Conservation (phyloP, 2,329 filamentous ascomycete species). For the Penicillium palitans region DNA sequence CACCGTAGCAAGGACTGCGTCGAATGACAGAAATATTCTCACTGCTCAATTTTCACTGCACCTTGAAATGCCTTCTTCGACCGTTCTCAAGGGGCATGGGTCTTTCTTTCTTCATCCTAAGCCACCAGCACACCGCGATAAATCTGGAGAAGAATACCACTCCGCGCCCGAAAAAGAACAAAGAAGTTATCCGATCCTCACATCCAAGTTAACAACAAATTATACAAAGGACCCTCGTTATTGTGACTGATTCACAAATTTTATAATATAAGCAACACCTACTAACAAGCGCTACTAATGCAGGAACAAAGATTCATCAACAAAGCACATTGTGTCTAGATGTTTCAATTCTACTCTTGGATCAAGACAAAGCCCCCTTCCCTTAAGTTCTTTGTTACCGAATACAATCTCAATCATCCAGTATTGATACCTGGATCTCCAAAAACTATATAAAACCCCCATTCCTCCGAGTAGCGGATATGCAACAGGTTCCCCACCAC, state of each 20-base stretch:
- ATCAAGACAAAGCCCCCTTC: neutral
- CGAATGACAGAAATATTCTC: neutral
- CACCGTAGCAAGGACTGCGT: neutral
- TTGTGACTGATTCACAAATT: too few species aligned
- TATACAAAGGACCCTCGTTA: neutral
- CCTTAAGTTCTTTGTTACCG: neutral
- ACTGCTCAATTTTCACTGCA: too few species aligned
- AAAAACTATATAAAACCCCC: neutral
- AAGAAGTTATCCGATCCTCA: neutral
- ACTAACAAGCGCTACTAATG: neutral
- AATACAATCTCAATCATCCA: neutral
- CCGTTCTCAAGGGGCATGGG: too few species aligned
- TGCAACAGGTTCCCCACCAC: neutral
- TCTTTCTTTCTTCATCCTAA: neutral
- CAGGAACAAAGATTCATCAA: neutral
- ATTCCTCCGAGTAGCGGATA: neutral
- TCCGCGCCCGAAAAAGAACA: neutral
- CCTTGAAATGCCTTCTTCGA: neutral
- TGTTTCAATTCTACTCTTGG: neutral
- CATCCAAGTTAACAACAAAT: neutral
- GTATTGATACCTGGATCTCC: too few species aligned
- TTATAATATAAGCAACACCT: neutral
- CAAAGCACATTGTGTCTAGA: neutral
- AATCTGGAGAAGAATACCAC: neutral
- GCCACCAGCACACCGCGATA: neutral